Evolutionary conservation across 208 protist genomes (phyloP).

Genomic region (Wallacemonas sp.): DNA sequence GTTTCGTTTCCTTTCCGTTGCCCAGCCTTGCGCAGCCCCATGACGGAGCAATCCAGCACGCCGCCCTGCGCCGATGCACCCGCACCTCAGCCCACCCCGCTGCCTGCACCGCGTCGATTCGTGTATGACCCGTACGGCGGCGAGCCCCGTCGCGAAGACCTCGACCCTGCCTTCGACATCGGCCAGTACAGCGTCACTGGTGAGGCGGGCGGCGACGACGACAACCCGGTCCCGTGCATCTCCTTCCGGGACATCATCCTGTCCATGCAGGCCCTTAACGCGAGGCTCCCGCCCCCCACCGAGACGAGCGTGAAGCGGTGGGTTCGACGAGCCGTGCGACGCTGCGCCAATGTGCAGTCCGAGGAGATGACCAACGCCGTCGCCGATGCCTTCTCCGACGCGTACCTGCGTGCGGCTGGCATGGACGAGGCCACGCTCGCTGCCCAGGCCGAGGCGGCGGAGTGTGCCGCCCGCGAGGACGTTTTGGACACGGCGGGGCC

Average conservation of each 20-base stretch:
- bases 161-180: slow-evolving; percentile 8
- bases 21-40: not conserved
- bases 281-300: slow-evolving; percentile 23
- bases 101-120: not conserved
- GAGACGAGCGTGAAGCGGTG: slow-evolving; percentile 44
- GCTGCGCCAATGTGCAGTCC: not conserved
- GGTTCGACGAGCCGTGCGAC: slow-evolving; percentile 26
- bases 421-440: not conserved
- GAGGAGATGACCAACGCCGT: slow-evolving; percentile 3
- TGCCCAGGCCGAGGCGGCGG: slow-evolving; percentile 15
- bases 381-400: not conserved
- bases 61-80: too few species aligned
- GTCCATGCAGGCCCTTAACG: slow-evolving; percentile 36
- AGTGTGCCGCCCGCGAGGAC: slow-evolving; percentile 11
- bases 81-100: not conserved
- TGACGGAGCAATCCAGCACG: too few species aligned
- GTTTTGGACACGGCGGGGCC: not conserved
- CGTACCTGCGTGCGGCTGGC: not conserved
- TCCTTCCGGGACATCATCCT: slow-evolving; percentile 39
- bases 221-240: slow-evolving; percentile 21
- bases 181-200: slow-evolving; percentile 22
- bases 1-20: not conserved
- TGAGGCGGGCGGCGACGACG: slow-evolving; percentile 8
- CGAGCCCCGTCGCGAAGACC: slow-evolving; percentile 40
- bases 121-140: slow-evolving; percentile 55